phyloP scores from a whole-genome alignment of 768 basidiomycete species.

The Brasilioporus rufonigricans region DNA sequence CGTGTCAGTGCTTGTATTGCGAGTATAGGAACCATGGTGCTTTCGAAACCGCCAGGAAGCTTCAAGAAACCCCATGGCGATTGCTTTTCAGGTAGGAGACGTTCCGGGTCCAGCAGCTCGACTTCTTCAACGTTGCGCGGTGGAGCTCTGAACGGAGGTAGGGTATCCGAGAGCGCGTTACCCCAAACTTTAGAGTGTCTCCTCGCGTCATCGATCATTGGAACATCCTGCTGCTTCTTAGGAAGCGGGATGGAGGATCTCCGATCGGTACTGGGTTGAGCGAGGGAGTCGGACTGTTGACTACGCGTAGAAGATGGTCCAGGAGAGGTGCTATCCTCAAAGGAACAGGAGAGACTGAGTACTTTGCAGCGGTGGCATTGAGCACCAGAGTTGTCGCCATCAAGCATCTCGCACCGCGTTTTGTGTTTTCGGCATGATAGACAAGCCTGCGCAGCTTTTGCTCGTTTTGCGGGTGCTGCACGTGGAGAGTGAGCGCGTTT shows the following conservation, averaged over 20 bases:
- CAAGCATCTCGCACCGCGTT: constrained; percentile 50
- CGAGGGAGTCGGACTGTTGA: constrained; percentile 19
- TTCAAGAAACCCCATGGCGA: constrained; percentile 41
- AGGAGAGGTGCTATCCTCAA: constrained; percentile 33
- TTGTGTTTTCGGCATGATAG: constrained; percentile 47
- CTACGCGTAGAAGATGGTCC: constrained; percentile 15
- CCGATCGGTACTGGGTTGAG: constrained; percentile 22
- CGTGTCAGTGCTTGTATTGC: constrained; percentile 43
- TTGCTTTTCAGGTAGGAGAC: constrained; percentile 34
- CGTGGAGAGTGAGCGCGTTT: constrained; percentile 35
- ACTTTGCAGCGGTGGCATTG: constrained; percentile 52
- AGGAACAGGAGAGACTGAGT: constrained; percentile 45
- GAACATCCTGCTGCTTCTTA: constrained; percentile 21
- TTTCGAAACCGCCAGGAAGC: constrained; percentile 39
- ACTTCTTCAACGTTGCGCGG: constrained; percentile 25
- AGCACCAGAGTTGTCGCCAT: constrained; percentile 33
- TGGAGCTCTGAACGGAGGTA: constrained; percentile 19
- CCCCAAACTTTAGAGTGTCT: constrained; percentile 23
- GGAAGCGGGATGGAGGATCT: constrained; percentile 22
- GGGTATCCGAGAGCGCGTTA: constrained; percentile 7
- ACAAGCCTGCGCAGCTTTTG: constrained; percentile 46
- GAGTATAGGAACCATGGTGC: constrained; percentile 45
- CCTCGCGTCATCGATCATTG: constrained; percentile 21
- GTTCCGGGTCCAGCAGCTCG: constrained; percentile 33
- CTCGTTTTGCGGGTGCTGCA: constrained; percentile 33